Conservation (phyloP, 768 basidiomycete genomes). For the Pisolithus marmoratus region DNA sequence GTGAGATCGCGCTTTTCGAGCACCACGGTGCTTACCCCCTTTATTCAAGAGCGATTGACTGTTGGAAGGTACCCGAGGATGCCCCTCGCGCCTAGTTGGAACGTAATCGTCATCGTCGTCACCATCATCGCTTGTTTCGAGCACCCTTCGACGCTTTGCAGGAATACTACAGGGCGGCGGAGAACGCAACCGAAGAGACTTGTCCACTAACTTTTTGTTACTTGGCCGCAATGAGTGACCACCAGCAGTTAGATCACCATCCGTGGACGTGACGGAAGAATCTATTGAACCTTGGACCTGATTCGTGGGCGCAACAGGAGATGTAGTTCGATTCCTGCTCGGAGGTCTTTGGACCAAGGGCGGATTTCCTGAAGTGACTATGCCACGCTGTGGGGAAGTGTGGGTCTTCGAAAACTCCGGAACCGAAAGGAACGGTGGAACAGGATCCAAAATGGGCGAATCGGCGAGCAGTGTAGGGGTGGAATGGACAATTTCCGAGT, state of each 20-base stretch:
- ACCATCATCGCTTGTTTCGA: background rate
- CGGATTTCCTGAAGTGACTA: too few relatives aligned
- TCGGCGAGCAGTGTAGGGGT: background rate
- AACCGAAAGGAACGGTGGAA: background rate
- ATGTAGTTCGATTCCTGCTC: background rate
- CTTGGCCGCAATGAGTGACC: too few relatives aligned
- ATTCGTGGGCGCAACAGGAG: background rate
- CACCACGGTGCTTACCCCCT: background rate
- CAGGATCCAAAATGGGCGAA: background rate
- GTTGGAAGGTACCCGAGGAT: background rate
- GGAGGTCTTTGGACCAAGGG: background rate
- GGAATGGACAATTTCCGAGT: background rate
- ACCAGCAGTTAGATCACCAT: background rate
- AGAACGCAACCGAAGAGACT: too few relatives aligned
- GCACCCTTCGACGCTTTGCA: too few relatives aligned
- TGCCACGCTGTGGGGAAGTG: background rate
- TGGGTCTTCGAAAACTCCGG: background rate
- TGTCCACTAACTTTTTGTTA: too few relatives aligned
- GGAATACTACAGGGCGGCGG: too few relatives aligned
- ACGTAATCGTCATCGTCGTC: slow-evolving; percentile 1
- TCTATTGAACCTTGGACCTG: background rate
- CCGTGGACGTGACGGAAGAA: background rate
- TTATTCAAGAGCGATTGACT: background rate
- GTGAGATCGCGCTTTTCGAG: background rate
- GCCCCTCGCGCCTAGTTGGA: background rate